phyloP scores from a whole-genome alignment of 352 stramenopile species.

The Pythium sukuiense region DNA sequence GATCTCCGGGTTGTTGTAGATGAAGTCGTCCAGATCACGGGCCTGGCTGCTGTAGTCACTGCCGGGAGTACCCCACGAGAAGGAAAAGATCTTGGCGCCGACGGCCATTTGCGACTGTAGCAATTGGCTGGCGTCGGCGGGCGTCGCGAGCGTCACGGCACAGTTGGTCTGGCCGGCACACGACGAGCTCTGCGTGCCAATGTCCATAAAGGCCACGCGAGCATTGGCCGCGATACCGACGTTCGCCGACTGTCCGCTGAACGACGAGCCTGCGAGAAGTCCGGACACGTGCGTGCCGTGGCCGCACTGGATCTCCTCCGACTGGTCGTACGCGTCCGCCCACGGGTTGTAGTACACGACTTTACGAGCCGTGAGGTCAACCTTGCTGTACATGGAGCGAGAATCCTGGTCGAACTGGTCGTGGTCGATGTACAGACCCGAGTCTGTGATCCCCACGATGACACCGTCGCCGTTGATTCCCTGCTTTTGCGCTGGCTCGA shows the following conservation, averaged over 20 bases:
- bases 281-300: constrained; percentile 90
- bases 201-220: constrained; percentile 92
- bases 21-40: constrained; percentile 74
- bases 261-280: constrained; percentile 75
- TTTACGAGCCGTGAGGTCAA: constrained; percentile 54
- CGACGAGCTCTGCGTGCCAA: constrained; percentile 53
- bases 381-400: constrained; percentile 44
- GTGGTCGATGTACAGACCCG: constrained; percentile 77
- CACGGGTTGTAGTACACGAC: constrained; percentile 81
- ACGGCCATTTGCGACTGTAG: constrained; percentile 70
- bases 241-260: constrained; percentile 48
- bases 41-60: constrained; percentile 80
- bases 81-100: constrained; percentile 80
- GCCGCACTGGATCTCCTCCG: constrained; percentile 66
- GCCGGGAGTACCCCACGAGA: constrained; percentile 77
- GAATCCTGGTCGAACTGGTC: constrained; percentile 79
- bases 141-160: constrained; percentile 56
- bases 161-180: constrained; percentile 56
- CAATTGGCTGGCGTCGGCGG: constrained; percentile 57
- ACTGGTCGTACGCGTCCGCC: constrained; percentile 66
- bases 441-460: constrained; percentile 82
- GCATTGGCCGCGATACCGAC: constrained; percentile 74
- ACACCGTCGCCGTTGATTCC: constrained; percentile 73
- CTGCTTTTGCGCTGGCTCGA: constrained; percentile 52
- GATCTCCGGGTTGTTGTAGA: constrained; percentile 84